These are phyloP conservation scores for Neodidymelliopsis sp. DNA, from an alignment of 2,329 filamentous ascomycete species.

Conservation along the genomic window DNA sequence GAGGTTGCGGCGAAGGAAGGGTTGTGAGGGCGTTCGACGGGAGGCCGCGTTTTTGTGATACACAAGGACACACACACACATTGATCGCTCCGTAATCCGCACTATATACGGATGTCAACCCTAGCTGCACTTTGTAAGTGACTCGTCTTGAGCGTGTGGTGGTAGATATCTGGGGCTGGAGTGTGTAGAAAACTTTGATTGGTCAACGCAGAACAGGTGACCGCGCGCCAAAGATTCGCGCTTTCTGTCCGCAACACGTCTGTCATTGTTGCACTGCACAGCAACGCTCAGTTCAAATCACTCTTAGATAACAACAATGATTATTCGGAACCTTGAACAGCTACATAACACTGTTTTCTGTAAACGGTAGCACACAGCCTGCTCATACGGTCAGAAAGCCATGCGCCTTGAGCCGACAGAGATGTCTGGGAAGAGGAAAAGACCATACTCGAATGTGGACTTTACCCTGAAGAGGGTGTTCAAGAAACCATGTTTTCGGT, in stretches of 20 bases:
- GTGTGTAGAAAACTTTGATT: conserved; percentile 14
- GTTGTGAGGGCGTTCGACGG: neutral
- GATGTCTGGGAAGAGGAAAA: conserved; percentile 44
- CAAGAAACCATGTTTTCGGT: conserved; percentile 77
- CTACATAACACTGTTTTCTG: neutral
- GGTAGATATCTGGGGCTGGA: neutral
- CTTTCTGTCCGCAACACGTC: conserved; percentile 19
- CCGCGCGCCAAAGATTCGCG: conserved; percentile 24
- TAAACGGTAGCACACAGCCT: neutral
- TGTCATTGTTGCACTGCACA: conserved; percentile 7
- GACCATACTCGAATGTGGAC: conserved; percentile 65
- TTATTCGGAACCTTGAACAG: neutral
- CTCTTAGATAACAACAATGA: conserved; percentile 7
- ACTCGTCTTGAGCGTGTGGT: neutral
- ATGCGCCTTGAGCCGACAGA: neutral
- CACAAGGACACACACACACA: neutral
- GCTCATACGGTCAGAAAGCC: neutral
- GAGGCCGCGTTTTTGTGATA: conserved; percentile 2
- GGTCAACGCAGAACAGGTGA: conserved; percentile 25
- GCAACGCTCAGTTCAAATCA: neutral
- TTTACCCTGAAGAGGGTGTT: conserved; percentile 79
- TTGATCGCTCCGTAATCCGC: neutral
- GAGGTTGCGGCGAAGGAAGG: neutral
- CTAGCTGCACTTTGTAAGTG: neutral
- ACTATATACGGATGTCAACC: neutral